Conservation (phyloP, 495 filamentous ascomycete genomes). For the Aspergillus affinis region DNA sequence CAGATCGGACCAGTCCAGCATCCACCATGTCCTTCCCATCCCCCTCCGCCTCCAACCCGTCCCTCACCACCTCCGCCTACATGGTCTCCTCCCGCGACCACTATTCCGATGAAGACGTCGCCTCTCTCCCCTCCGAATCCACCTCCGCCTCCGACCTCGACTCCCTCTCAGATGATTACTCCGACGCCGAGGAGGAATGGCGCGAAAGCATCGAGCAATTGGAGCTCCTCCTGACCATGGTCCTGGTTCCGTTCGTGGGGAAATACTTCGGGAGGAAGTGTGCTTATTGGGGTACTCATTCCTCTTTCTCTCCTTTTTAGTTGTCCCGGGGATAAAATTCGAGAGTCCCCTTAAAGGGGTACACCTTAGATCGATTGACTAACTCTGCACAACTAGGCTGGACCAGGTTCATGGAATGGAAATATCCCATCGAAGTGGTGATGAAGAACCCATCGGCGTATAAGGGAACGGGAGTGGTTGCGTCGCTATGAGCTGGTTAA, state of each 20-base stretch:
- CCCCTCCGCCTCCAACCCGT: constrained; percentile 38
- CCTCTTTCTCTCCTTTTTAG: neutral
- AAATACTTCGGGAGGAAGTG: constrained; percentile 92
- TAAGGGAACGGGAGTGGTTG: constrained; percentile 64
- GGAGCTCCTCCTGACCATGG: constrained; percentile 88
- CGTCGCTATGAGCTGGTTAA: constrained; percentile 56
- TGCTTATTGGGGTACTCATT: constrained; percentile 84
- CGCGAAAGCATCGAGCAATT: constrained; percentile 88
- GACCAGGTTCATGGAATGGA: constrained; percentile 75
- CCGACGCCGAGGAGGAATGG: constrained; percentile 92
- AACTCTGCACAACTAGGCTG: constrained; percentile 49
- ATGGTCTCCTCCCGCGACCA: constrained; percentile 40
- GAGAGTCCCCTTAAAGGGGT: no score
- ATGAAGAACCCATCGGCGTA: constrained; percentile 57
- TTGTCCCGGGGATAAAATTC: neutral
- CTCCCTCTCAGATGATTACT: constrained; percentile 54
- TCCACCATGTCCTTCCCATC: constrained; percentile 32
- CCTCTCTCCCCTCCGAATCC: constrained; percentile 75
- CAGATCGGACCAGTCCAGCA: neutral
- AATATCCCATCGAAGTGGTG: constrained; percentile 67
- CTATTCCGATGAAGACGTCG: constrained; percentile 64
- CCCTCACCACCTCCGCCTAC: constrained; percentile 45
- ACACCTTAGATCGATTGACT: neutral
- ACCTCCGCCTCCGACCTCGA: constrained; percentile 59
- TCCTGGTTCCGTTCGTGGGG: constrained; percentile 86